Conservation (phyloP, 1,284 basidiomycete genomes). For the Lentinus polychrous region DNA sequence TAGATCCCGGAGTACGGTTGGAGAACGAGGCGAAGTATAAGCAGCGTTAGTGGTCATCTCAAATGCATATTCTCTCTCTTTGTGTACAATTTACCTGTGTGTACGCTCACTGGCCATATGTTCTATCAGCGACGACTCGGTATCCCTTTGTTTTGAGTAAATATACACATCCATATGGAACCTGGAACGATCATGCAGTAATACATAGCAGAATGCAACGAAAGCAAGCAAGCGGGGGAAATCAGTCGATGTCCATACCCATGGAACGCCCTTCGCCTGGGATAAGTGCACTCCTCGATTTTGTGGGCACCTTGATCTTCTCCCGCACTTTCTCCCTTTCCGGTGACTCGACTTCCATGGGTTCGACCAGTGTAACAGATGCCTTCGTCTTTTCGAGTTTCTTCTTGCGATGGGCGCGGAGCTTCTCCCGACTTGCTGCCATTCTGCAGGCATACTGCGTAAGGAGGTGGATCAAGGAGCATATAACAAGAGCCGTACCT, state of each 20-base stretch:
- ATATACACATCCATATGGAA: background rate
- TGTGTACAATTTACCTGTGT: no score
- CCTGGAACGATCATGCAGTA: background rate
- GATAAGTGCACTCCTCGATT: slow-evolving; percentile 66
- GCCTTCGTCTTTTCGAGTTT: slow-evolving; percentile 49
- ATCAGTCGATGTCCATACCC: slow-evolving; percentile 76
- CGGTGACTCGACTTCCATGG: slow-evolving; percentile 40
- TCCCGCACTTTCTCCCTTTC: slow-evolving; percentile 51
- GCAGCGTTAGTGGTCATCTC: slow-evolving; percentile 37
- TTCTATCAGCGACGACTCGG: no score
- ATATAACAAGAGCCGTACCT: slow-evolving; percentile 41
- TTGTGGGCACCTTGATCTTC: slow-evolving; percentile 75
- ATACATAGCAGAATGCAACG: slow-evolving; percentile 1
- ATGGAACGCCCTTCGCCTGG: slow-evolving; percentile 71
- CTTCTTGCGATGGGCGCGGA: slow-evolving; percentile 62
- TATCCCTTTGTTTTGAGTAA: no score
- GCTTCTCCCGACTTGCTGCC: slow-evolving; percentile 70
- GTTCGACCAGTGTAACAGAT: slow-evolving; percentile 68
- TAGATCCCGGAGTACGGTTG: slow-evolving; percentile 73
- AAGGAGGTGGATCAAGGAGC: background rate
- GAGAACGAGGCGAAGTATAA: slow-evolving; percentile 91
- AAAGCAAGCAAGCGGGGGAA: background rate
- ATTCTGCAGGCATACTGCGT: slow-evolving; percentile 49
- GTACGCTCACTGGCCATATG: no score
- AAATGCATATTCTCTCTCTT: no score